A percentile compares a stretch with the other conserved stretches of the same genome.
These are phyloP conservation scores for Didymella exigua DNA, from an alignment of 2,329 filamentous ascomycete species.

Conservation along the genomic window DNA sequence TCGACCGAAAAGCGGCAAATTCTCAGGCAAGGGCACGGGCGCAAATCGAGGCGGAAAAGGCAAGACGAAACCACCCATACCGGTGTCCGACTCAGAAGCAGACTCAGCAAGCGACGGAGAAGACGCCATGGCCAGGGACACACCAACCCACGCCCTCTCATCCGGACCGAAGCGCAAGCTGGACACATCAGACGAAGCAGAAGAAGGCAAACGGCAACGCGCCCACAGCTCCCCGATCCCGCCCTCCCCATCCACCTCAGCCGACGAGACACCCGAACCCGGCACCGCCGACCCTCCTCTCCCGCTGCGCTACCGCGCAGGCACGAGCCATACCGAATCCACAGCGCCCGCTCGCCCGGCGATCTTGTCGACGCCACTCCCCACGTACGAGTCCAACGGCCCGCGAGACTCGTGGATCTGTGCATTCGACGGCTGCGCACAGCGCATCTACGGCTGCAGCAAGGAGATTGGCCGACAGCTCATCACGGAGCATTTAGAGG, in stretches of 20 bases:
- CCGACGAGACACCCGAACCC: constrained; percentile 21
- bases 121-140: constrained; percentile 38
- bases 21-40: constrained; percentile 41
- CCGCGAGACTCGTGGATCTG: constrained; percentile 71
- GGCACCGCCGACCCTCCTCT: constrained; percentile 27
- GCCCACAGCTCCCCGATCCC: constrained; percentile 30
- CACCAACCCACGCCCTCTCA: constrained; percentile 36
- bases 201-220: constrained; percentile 35
- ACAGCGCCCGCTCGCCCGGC: constrained; percentile 13
- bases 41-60: constrained; percentile 32
- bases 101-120: constrained; percentile 26
- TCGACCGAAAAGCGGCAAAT: constrained; percentile 44
- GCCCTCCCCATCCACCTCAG: constrained; percentile 28
- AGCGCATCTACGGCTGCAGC: constrained; percentile 68
- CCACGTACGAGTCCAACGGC: constrained; percentile 51
- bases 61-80: constrained; percentile 31
- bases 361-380: constrained; percentile 40
- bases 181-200: constrained; percentile 17
- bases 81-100: constrained; percentile 20
- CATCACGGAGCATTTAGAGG: constrained; percentile 65
- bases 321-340: constrained; percentile 10
- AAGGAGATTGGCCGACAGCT: constrained; percentile 60
- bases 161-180: constrained; percentile 41
- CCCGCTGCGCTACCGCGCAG: constrained; percentile 34
- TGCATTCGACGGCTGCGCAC: constrained; percentile 66